Evolutionary conservation across 2,329 filamentous ascomycete species (phyloP).

Genomic region (Laburnicola sp.): DNA sequence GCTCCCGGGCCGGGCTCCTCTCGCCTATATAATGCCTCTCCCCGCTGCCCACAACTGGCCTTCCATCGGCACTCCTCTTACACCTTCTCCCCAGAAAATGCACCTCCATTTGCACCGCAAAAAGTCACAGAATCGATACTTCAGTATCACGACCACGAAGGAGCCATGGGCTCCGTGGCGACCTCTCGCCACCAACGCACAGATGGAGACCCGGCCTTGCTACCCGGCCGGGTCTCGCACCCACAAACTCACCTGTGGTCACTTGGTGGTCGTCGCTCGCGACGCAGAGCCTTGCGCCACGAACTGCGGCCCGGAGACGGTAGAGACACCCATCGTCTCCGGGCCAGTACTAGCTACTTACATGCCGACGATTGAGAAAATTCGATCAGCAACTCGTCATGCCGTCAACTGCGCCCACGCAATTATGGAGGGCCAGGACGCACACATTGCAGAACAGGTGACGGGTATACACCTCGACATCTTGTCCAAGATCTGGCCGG

Average conservation of each 20-base stretch:
- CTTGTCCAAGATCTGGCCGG: background rate
- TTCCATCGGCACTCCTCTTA: too few relatives aligned
- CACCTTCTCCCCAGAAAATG: too few relatives aligned
- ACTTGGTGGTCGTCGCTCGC: constrained; percentile 11
- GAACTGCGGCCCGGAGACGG: constrained; percentile 10
- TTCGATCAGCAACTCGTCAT: background rate
- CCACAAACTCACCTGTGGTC: constrained; percentile 19
- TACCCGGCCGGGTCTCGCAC: constrained; percentile 11
- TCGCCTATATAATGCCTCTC: too few relatives aligned
- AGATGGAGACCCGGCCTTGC: constrained; percentile 21
- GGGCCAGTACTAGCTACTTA: background rate
- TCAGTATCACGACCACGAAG: constrained; percentile 12
- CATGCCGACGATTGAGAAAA: background rate
- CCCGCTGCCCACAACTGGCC: too few relatives aligned
- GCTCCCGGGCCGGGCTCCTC: too few relatives aligned
- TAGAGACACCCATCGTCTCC: too few relatives aligned
- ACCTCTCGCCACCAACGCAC: constrained; percentile 1
- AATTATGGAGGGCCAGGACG: background rate
- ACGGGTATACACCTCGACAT: background rate
- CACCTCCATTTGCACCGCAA: background rate
- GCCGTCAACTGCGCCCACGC: background rate
- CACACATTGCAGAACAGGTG: background rate
- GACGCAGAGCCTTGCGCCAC: constrained; percentile 16
- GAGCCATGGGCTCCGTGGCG: constrained; percentile 7
- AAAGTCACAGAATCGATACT: background rate